Conservation (phyloP, 2,329 filamentous ascomycete species). For the Rhinocladiella mackenziei region DNA sequence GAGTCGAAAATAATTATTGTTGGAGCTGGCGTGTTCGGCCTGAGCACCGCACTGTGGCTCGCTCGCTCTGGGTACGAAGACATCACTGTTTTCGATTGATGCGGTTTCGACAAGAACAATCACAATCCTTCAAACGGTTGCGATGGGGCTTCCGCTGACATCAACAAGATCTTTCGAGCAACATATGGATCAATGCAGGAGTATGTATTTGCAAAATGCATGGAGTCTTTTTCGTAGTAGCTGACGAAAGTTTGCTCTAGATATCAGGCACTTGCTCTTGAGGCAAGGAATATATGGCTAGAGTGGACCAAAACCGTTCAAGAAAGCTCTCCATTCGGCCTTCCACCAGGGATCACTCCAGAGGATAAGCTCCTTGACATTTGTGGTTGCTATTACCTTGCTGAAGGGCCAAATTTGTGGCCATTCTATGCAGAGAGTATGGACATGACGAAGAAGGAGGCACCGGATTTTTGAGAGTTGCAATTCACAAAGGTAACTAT, state of each 20-base stretch:
- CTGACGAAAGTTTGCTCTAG: background rate
- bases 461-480: slow-evolving; percentile 20
- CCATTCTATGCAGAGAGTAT: slow-evolving; percentile 46
- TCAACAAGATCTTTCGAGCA: slow-evolving; percentile 37
- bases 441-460: slow-evolving; percentile 45
- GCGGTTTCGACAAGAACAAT: slow-evolving; percentile 55
- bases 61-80: slow-evolving; percentile 44
- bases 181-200: slow-evolving; percentile 43
- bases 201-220: background rate
- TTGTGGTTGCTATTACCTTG: slow-evolving; percentile 49
- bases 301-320: slow-evolving; percentile 29
- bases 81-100: slow-evolving; percentile 53
- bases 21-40: slow-evolving; percentile 52
- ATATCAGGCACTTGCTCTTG: slow-evolving; percentile 32
- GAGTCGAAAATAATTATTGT: slow-evolving; percentile 41
- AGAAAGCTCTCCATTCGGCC: slow-evolving; percentile 16
- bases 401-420: slow-evolving; percentile 42
- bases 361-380: slow-evolving; percentile 45
- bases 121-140: slow-evolving; percentile 41
- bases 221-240: background rate
- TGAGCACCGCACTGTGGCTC: slow-evolving; percentile 43
- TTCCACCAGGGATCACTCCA: slow-evolving; percentile 30
- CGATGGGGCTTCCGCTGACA: slow-evolving; percentile 36
- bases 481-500: slow-evolving; percentile 28
- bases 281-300: slow-evolving; percentile 32